These are phyloP conservation scores for Fraxinus dipetala DNA, from an alignment of 305 asterid species.

Conservation along the genomic window DNA sequence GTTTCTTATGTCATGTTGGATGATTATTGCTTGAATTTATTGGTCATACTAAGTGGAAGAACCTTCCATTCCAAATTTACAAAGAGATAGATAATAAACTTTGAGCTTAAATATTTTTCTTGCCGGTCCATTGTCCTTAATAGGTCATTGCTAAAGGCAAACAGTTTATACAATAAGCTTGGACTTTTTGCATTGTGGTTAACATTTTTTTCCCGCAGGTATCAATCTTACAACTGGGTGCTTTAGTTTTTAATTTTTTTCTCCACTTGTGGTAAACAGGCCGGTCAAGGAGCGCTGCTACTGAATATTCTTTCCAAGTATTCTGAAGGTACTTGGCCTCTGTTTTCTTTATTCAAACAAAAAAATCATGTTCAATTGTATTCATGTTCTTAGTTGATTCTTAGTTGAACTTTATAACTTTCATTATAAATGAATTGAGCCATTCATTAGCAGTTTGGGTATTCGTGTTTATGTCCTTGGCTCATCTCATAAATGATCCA, in stretches of 20 bases:
- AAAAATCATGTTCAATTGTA: neutral
- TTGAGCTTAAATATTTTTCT: neutral
- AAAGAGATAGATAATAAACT: neutral
- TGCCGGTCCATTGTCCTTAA: neutral
- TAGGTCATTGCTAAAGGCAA: neutral
- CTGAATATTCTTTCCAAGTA: conserved; percentile 28
- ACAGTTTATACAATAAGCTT: neutral
- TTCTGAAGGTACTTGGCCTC: conserved; percentile 21
- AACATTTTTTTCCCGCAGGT: neutral
- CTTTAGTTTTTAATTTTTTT: neutral
- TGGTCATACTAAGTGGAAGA: neutral
- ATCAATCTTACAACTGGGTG: neutral
- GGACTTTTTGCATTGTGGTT: neutral
- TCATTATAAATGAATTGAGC: conserved; percentile 3
- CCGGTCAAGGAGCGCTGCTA: conserved; percentile 20
- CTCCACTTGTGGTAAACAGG: conserved; percentile 6
- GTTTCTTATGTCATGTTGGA: neutral
- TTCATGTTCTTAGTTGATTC: neutral
- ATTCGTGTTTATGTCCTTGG: conserved; percentile 13
- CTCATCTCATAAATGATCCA: neutral
- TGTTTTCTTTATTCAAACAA: neutral
- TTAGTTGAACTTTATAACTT: neutral
- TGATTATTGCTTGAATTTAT: neutral
- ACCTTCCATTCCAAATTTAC: neutral
- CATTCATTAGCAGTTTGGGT: conserved; percentile 17